phyloP scores from a whole-genome alignment of 495 filamentous ascomycete species.

The Platismatia glauca region DNA sequence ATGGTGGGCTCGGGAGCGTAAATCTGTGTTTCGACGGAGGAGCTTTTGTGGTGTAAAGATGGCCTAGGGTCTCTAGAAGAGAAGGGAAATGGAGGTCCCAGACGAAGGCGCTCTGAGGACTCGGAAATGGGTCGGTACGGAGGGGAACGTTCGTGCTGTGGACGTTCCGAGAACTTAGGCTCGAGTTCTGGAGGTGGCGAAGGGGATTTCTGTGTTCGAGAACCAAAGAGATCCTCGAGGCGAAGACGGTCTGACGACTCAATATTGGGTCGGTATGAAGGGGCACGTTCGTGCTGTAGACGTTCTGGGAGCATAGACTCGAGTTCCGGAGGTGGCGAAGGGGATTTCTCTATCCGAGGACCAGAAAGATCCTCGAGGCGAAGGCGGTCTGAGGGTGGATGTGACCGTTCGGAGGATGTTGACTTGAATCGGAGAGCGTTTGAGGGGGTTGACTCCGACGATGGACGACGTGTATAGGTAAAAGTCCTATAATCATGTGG shows the following conservation, averaged over 20 bases:
- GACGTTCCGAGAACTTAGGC: background rate
- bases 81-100: background rate
- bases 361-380: background rate
- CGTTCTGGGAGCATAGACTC: background rate
- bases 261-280: background rate
- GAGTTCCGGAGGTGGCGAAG: background rate
- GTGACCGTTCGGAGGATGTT: background rate
- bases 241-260: background rate
- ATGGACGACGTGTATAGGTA: background rate
- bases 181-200: background rate
- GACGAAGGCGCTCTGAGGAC: background rate
- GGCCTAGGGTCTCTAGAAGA: background rate
- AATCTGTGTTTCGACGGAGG: constrained; percentile 16
- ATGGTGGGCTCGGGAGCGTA: constrained; percentile 1
- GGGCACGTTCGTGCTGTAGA: background rate
- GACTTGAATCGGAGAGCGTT: background rate
- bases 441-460: too few species aligned
- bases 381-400: background rate
- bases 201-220: background rate
- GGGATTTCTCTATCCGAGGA: background rate
- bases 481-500: background rate
- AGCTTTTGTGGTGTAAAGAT: constrained; percentile 8
- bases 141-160: background rate
- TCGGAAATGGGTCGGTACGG: background rate
- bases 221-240: background rate